Base-by-base conservation (phyloP, 2,329 filamentous ascomycete species). In the Trichoderma koningiopsis region DNA sequence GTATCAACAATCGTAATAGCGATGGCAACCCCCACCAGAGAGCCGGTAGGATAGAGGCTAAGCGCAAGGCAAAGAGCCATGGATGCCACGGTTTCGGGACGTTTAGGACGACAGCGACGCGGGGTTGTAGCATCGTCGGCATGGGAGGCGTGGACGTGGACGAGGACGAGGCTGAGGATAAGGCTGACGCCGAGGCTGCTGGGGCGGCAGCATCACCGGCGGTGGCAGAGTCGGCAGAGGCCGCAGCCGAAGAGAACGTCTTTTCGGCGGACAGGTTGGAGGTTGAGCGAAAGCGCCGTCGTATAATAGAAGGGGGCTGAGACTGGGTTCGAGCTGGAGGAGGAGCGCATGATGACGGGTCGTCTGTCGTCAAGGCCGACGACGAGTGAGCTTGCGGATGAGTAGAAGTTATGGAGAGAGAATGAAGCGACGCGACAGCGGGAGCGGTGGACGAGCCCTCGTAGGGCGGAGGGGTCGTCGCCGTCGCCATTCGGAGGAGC, bases 61-160 rank as follows among this genome's bases (percentile, higher is more conserved):
- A 87, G n/a, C 92, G 89, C 73, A 91, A 89, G 71, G 90, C 83
- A 72, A 93, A 88, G 67, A 95, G 85, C 69, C 90, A 89, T 53
- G 91, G 83, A 77, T 94, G 90, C 90, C 92, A 95, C 71, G 84
- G 85, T 71, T 85, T 84, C 66, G 91, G 89, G 19, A 96, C 88
- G 63, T 92, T 92, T 58, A 95, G 85, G 37, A 93, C 87, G 74
- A 94, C 91, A 72, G 92, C 92, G 68, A 95, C 88, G 68, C 92
- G 91, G 14, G 92, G 92, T 76, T 94, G 91, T 55, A 93, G 84
- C 64, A 90, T 82, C 19, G 86, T 80, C 27, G 78, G 76, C 73
- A 62, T 73, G 52, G 70, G 68, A 43, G 70, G 58, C 27, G 66
- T 47, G 35, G 22, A 47, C 53, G 49, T 16, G 47, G 31, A 53